Percentiles rank a stretch among this genome's conserved stretches.
Evolutionary conservation across 2,329 filamentous ascomycete species (phyloP).

Genomic region (Epichloe uncinata): DNA sequence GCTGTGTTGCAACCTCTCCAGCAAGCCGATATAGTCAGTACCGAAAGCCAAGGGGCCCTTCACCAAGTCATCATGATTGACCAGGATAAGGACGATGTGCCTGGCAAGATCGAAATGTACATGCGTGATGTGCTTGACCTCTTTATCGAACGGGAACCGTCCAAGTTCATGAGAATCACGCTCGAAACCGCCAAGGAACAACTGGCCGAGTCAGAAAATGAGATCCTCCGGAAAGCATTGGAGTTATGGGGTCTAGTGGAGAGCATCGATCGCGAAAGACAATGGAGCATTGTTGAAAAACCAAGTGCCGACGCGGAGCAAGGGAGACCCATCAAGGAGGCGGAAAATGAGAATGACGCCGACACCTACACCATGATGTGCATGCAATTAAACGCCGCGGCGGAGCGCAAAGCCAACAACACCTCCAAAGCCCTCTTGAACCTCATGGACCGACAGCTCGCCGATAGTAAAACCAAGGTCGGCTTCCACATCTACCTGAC

Average conservation of each 20-base stretch:
- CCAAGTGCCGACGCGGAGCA: constrained; percentile 27
- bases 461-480: constrained; percentile 46
- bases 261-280: constrained; percentile 49
- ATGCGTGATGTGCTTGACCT: constrained; percentile 44
- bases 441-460: constrained; percentile 46
- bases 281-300: constrained; percentile 44
- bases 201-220: constrained; percentile 33
- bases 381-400: constrained; percentile 50
- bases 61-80: constrained; percentile 42
- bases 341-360: constrained; percentile 32
- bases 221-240: constrained; percentile 42
- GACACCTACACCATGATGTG: constrained; percentile 49
- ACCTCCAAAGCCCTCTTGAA: constrained; percentile 46
- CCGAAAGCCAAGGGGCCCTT: constrained; percentile 17
- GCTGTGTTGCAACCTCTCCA: constrained; percentile 23
- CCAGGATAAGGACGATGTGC: constrained; percentile 46
- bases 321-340: constrained; percentile 35
- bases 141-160: constrained; percentile 46
- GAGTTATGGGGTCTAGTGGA: constrained; percentile 54
- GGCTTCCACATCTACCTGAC: constrained; percentile 50
- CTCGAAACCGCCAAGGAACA: constrained; percentile 39
- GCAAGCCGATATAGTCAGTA: constrained; percentile 17
- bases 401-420: constrained; percentile 47
- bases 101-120: constrained; percentile 45
- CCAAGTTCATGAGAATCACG: constrained; percentile 45